Evolutionary conservation across 805 yeast genomes (phyloP).

Genomic region (Ogataea minuta): DNA sequence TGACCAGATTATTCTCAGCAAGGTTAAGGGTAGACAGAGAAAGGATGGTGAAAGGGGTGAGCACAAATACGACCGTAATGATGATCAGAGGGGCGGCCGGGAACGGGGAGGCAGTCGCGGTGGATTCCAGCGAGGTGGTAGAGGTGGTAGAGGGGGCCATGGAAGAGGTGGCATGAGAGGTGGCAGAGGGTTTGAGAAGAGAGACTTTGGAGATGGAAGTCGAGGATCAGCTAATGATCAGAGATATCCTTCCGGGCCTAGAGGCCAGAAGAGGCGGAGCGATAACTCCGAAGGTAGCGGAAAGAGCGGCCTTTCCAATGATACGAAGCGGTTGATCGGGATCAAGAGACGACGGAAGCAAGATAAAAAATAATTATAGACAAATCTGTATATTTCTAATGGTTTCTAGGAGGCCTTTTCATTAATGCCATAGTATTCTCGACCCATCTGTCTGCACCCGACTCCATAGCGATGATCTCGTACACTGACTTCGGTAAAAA

Average conservation of each 20-base stretch:
- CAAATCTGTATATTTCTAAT: constrained; percentile 29
- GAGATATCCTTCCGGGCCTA: background rate
- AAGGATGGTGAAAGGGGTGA: constrained; percentile 12
- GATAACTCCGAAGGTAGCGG: constrained; percentile 7
- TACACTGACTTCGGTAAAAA: constrained; percentile 39
- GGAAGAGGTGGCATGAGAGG: background rate
- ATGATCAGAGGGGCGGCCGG: too few species aligned
- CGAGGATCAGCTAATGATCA: background rate
- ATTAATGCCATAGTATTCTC: constrained; percentile 72
- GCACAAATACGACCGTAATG: too few species aligned
- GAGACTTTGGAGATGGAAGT: constrained; percentile 7
- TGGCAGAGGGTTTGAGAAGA: constrained; percentile 8
- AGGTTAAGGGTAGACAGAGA: constrained; percentile 36
- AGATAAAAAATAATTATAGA: constrained; percentile 29
- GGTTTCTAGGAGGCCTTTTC: constrained; percentile 70
- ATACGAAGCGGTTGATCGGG: constrained; percentile 63
- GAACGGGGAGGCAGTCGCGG: too few species aligned
- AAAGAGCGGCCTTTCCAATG: constrained; percentile 41
- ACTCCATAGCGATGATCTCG: constrained; percentile 69
- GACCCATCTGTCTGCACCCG: constrained; percentile 91
- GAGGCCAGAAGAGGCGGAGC: constrained; percentile 17
- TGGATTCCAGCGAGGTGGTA: too few species aligned
- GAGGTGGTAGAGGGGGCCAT: too few species aligned
- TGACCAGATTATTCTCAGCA: constrained; percentile 49
- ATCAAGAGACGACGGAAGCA: constrained; percentile 64